Evolutionary conservation across 805 yeast genomes (phyloP), one percentile per base, ranked within the genome.

Genomic region (Torulaspora microellipsoides): DNA sequence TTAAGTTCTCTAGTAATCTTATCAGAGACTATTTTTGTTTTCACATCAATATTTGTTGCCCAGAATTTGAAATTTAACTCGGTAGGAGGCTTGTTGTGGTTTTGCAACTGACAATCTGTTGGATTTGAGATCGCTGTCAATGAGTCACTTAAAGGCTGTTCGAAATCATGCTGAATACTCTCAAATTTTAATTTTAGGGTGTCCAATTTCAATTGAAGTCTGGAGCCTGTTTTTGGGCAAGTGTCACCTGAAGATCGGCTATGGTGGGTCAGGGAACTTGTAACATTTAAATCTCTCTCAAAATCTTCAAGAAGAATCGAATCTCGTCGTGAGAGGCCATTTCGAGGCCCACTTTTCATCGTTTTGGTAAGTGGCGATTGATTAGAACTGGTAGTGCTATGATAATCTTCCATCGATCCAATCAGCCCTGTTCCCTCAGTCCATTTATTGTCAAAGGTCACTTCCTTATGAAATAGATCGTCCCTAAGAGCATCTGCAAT

Each of bases 371-470:
- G 40, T 3, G 54, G 53, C 10, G 56, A 48, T 15, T 48, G 56
- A 34, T 45, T 45, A 9, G 54, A 53, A 34, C 50, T 52, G 7
- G 48, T 37, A 8, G 38, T 28, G 32, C 51, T 46, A 12, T 35
- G 15, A 27, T 30, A 34, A n/a, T 32, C 38, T 9, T 37, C 30
- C 10, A 23, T 32, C 15, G 33, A 25, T 4, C 38, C 27, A 12
- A 36, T 15, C 30, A 23, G 25, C 5, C 23, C 33, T 7, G 31
- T 28, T n/a, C 36, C 36, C 12, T 42, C 42, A 6, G 34, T 31
- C 47, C 49, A 52, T 27, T 47, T 49, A 30, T 48, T 54, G 37
- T 53, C 55, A 15, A 49, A 47, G 1, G 49, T 42, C 38, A 43
- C 42, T 11, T 45, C 48, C 23, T 30, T 36, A 5, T 36, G 35